Conservation (phyloP, 495 filamentous ascomycete genomes). For the Trichoderma orchidacearum region DNA sequence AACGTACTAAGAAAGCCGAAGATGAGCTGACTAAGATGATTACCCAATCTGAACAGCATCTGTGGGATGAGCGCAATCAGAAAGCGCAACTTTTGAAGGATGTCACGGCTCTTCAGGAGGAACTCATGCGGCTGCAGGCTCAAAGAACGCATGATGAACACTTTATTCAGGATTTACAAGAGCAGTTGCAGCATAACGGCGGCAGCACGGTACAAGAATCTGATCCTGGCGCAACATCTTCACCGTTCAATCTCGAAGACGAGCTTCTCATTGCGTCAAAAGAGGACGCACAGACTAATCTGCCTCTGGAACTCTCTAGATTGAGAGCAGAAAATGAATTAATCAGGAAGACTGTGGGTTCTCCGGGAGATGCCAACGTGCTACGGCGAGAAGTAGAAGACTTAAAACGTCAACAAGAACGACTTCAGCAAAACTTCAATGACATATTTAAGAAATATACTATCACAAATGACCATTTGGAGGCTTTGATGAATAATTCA, state of each 20-base stretch:
- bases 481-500: conserved; percentile 29
- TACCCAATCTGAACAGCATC: conserved; percentile 11
- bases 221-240: conserved; percentile 10
- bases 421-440: conserved; percentile 29
- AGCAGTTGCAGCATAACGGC: conserved; percentile 23
- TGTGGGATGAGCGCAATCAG: conserved; percentile 16
- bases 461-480: conserved; percentile 35
- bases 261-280: conserved; percentile 17
- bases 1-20: conserved; percentile 14
- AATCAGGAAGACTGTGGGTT: conserved; percentile 31
- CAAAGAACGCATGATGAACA: conserved; percentile 21
- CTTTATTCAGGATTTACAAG: conserved; percentile 29
- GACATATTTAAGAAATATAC: conserved; percentile 35
- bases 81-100: conserved; percentile 18
- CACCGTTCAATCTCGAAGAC: conserved; percentile 23
- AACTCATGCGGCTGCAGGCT: conserved; percentile 19
- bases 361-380: conserved; percentile 32
- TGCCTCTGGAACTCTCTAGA: conserved; percentile 30
- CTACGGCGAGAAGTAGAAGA: conserved; percentile 35
- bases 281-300: conserved; percentile 13
- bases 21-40: conserved; percentile 21
- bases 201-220: conserved; percentile 11
- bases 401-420: conserved; percentile 18
- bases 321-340: conserved; percentile 40
- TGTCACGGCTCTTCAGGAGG: conserved; percentile 16